phyloP scores from a whole-genome alignment of 129 eudicot species.

The Escallonia rubra region DNA sequence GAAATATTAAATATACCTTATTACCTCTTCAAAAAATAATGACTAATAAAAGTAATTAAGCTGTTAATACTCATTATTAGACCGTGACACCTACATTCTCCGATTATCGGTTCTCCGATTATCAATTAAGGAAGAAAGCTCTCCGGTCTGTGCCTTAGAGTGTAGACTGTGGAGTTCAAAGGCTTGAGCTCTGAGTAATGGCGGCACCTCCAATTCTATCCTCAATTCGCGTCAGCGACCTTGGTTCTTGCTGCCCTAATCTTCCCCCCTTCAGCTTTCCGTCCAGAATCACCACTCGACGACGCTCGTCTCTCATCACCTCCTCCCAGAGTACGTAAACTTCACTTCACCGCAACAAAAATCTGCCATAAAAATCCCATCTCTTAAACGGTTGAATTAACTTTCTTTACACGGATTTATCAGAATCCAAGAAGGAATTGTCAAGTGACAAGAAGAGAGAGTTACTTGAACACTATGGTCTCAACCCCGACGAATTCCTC shows the following conservation, averaged over 20 bases:
- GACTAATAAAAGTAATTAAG: no score
- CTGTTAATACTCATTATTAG: no score
- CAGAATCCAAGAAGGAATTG: constrained; percentile 40
- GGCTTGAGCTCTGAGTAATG: constrained; percentile 9
- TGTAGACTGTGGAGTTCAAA: no score
- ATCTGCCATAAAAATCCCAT: neutral
- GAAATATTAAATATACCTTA: no score
- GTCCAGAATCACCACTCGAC: constrained; percentile 16
- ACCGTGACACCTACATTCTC: no score
- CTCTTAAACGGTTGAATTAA: neutral
- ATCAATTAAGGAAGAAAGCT: no score
- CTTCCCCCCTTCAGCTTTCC: constrained; percentile 20
- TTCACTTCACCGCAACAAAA: neutral
- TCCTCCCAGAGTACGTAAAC: constrained; percentile 46
- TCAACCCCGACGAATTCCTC: constrained; percentile 74
- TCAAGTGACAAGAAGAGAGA: constrained; percentile 47
- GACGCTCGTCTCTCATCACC: constrained; percentile 33
- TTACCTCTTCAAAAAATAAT: no score
- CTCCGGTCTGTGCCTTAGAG: no score
- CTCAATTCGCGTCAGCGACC: constrained; percentile 11
- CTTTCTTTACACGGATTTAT: constrained; percentile 2
- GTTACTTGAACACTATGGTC: constrained; percentile 70
- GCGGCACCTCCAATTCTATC: constrained; percentile 25
- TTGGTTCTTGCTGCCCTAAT: constrained; percentile 3
- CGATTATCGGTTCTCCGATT: no score